Conservation (phyloP, 2,329 filamentous ascomycete genomes). For the Cladorrhinum sp. region DNA sequence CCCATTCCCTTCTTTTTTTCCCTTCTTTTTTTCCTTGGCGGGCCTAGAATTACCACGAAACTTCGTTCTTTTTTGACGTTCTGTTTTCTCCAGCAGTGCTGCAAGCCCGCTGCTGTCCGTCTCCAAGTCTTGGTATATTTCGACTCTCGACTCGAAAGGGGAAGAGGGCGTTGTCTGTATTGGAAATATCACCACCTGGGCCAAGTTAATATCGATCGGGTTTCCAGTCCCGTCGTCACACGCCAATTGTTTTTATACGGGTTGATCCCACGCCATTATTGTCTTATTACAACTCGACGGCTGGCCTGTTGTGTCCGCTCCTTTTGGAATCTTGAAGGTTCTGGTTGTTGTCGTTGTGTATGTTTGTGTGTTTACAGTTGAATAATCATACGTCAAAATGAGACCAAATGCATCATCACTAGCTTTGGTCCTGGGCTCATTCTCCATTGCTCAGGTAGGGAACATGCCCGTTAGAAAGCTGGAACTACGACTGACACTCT, state of each 20-base stretch:
- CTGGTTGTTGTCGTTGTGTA: slow-evolving; percentile 8
- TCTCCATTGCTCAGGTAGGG: slow-evolving; percentile 31
- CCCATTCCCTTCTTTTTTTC: slow-evolving; percentile 18
- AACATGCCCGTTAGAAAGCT: background rate
- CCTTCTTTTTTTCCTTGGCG: slow-evolving; percentile 6
- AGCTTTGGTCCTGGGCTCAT: slow-evolving; percentile 27
- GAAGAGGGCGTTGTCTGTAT: background rate
- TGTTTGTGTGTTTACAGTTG: slow-evolving; percentile 2
- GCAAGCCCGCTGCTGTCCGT: background rate
- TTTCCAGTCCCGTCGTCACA: slow-evolving; percentile 7
- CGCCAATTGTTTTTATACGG: slow-evolving; percentile 23
- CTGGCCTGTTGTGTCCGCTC: slow-evolving; percentile 28
- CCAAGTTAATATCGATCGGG: slow-evolving; percentile 5
- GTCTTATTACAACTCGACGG: slow-evolving; percentile 23
- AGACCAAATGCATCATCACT: slow-evolving; percentile 23
- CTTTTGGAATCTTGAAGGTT: slow-evolving; percentile 14
- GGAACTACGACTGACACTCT: slow-evolving; percentile 11
- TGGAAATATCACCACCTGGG: slow-evolving; percentile 4
- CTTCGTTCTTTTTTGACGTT: background rate
- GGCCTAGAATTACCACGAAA: background rate
- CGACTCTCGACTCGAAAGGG: background rate
- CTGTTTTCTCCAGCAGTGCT: slow-evolving; percentile 1
- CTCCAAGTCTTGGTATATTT: background rate
- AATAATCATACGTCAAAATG: slow-evolving; percentile 25
- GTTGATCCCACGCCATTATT: slow-evolving; percentile 26